These are phyloP conservation scores for Claviceps monticola DNA, from an alignment of 2,329 filamentous ascomycete species.

Conservation along the genomic window DNA sequence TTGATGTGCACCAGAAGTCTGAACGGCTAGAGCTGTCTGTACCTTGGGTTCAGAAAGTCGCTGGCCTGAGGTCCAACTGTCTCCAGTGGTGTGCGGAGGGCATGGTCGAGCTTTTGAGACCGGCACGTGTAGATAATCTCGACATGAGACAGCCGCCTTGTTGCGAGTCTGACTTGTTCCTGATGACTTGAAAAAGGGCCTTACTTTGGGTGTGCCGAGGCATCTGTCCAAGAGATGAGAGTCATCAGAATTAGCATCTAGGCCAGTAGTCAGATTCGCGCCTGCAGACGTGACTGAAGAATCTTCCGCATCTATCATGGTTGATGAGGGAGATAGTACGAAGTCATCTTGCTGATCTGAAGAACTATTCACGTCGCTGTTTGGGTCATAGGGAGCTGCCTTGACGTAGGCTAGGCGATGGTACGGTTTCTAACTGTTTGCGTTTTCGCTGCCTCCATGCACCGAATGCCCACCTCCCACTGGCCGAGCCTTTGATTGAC, in stretches of 20 bases:
- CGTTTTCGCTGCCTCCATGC: slow-evolving; percentile 2
- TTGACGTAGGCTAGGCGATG: slow-evolving; percentile 8
- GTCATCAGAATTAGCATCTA: background rate
- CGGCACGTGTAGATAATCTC: slow-evolving; percentile 3
- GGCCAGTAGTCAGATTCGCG: background rate
- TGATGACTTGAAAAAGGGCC: background rate
- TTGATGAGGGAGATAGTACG: slow-evolving; percentile 6
- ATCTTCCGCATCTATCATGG: background rate
- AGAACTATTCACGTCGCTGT: background rate
- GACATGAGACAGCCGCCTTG: background rate
- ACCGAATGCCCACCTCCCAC: slow-evolving; percentile 9
- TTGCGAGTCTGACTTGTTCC: background rate
- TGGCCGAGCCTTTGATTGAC: slow-evolving; percentile 14
- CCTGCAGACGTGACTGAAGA: background rate
- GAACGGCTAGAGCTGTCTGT: background rate
- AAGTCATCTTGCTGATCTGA: background rate
- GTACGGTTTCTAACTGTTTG: slow-evolving; percentile 1
- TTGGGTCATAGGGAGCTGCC: slow-evolving; percentile 7
- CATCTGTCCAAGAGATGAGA: background rate
- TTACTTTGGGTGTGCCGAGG: background rate
- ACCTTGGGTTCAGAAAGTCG: background rate
- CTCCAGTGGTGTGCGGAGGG: slow-evolving; percentile 3
- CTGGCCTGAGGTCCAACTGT: background rate
- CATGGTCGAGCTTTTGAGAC: slow-evolving; percentile 12
- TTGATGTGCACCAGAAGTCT: background rate